These are phyloP conservation scores for Cyberlindnera maritima DNA, from an alignment of 805 yeast genomes.

Conservation along the genomic window DNA sequence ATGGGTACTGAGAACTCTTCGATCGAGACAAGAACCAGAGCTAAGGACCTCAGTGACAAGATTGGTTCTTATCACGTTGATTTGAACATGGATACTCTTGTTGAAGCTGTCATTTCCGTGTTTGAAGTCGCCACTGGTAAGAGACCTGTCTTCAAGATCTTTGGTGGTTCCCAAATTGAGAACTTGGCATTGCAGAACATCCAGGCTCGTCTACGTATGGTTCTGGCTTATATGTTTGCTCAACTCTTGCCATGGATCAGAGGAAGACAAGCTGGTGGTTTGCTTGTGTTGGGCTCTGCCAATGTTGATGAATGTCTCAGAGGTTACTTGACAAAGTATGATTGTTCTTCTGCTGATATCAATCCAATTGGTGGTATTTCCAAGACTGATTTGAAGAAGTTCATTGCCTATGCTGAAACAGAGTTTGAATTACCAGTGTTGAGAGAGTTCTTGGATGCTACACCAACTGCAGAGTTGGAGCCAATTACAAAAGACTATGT, in stretches of 20 bases:
- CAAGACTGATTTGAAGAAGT: constrained; percentile 84
- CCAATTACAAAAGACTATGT: constrained; percentile 91
- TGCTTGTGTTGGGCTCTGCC: constrained; percentile 91
- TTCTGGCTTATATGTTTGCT: constrained; percentile 87
- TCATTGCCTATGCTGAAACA: constrained; percentile 74
- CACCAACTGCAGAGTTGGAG: constrained; percentile 97
- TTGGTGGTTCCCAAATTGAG: constrained; percentile 91
- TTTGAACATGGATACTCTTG: constrained; percentile 86
- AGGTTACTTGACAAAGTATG: constrained; percentile 95
- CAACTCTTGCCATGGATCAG: constrained; percentile 95
- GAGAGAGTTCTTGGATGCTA: constrained; percentile 77
- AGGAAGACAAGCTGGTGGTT: constrained; percentile 61
- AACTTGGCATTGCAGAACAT: constrained; percentile 94
- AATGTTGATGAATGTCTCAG: constrained; percentile 96
- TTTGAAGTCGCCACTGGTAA: constrained; percentile 91
- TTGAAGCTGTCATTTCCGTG: constrained; percentile 65
- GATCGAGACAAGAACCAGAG: constrained; percentile 77
- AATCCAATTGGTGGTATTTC: constrained; percentile 99
- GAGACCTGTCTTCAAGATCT: constrained; percentile 81
- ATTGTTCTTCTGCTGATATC: constrained; percentile 94
- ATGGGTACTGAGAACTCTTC: constrained; percentile 98
- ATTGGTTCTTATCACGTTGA: constrained; percentile 91
- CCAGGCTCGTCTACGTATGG: constrained; percentile 96
- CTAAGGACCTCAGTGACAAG: constrained; percentile 66
- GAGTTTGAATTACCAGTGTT: constrained; percentile 76